Evolutionary conservation across 116 monocot species (phyloP).

Genomic region (Trichopus zeylanicus): DNA sequence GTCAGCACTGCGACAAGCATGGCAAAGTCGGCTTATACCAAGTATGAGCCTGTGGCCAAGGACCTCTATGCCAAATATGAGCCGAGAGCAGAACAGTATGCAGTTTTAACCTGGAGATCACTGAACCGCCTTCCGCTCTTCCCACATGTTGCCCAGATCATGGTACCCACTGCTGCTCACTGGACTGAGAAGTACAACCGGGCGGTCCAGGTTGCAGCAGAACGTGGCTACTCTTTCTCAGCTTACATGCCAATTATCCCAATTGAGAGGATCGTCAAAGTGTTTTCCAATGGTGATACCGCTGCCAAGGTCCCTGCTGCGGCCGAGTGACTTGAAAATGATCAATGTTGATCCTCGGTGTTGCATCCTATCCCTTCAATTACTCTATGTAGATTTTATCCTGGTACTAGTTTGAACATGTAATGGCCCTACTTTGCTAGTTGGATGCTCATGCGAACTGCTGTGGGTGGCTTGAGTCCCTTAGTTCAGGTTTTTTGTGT

Average conservation of each 20-base stretch:
- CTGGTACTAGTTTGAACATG: too few species aligned
- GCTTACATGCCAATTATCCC: constrained; percentile 59
- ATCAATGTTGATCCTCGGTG: too few species aligned
- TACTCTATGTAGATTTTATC: too few species aligned
- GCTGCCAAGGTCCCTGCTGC: background rate
- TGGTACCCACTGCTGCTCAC: constrained; percentile 59
- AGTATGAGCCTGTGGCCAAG: constrained; percentile 25
- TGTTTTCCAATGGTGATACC: constrained; percentile 12
- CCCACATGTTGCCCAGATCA: constrained; percentile 51
- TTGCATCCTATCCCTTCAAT: too few species aligned
- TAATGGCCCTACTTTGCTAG: too few species aligned
- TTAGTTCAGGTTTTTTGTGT: too few species aligned
- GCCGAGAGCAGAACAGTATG: constrained; percentile 48
- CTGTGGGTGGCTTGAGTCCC: too few species aligned
- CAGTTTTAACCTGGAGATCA: constrained; percentile 46
- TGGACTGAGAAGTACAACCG: constrained; percentile 72
- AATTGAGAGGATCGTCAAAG: constrained; percentile 59
- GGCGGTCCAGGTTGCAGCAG: constrained; percentile 24
- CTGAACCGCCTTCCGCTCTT: constrained; percentile 65
- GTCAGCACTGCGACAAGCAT: constrained; percentile 15
- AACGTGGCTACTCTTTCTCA: constrained; percentile 29
- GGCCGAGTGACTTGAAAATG: background rate
- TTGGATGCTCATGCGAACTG: too few species aligned
- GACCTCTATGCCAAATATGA: constrained; percentile 37
- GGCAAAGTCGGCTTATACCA: constrained; percentile 19